Base-by-base conservation (phyloP, 257 asterid species). In the Pogostemon cablin region DNA sequence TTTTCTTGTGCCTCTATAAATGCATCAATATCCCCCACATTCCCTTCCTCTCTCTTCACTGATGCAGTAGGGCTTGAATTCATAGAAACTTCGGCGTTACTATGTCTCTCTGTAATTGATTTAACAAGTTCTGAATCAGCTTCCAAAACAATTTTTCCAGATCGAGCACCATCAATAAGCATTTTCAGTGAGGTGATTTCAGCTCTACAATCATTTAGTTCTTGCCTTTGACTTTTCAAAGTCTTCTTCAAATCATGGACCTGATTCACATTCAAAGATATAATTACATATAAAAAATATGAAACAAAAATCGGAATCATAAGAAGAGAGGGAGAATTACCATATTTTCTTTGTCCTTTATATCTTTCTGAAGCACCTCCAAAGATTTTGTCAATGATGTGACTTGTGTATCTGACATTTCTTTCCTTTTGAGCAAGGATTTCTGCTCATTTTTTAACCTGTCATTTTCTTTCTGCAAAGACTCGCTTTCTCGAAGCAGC, bases 161-260 rank as follows among this genome's bases (percentile, higher is more conserved):
- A 81, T 56, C 75, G 91, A 79, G 89, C 81, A 54, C 85, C 92
- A 83, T 92, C 98, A 67, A 89, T 83, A 55, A 82, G 85, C 97
- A 86, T 86, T 81, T 95, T 92, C 65, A 95, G 85, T 49, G 96
- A 84, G 74, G 99, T 95, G 84, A 95, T 86, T 86, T 95, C 99
- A 75, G 97, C 97, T 82, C 98, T 85, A 71, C 96, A 89, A 62
- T 84, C 96, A 86, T 95, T 92, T 74, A 95, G 79, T 77, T 86
- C 96, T 79, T 85, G 85, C 63, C 86, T 81, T 83, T 84, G 91
- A 78, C 83, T 81, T 74, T 86, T 91, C 74, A 89, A 40, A 72
- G 87, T 81, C 80, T 82, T 90, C 86, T 88, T 95, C 86, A 88
- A 76, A 74, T 77, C 85, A 77, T 87, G 98, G 73, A 89, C 89